These are phyloP conservation scores for Aurinia saxatilis DNA, from an alignment of 345 rosid genomes.

Conservation along the genomic window DNA sequence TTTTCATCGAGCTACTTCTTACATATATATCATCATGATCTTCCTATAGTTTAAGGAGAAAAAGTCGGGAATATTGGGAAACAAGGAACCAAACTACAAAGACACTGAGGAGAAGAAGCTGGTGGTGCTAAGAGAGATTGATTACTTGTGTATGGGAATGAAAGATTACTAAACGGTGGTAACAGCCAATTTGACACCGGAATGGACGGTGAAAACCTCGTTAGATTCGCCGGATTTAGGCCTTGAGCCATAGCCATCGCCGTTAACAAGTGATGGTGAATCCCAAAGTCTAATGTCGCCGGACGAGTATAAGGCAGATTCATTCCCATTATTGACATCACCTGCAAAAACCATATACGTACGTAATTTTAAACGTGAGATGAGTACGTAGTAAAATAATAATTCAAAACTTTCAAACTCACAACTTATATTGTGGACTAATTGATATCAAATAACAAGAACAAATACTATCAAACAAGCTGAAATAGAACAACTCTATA, in stretches of 20 bases:
- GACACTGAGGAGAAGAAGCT: constrained; percentile 13
- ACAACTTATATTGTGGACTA: too few species aligned
- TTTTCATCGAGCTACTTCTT: not conserved
- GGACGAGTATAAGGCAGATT: constrained; percentile 5
- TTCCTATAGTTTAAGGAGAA: not conserved
- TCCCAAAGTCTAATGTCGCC: not conserved
- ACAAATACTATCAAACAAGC: not conserved
- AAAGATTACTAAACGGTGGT: not conserved
- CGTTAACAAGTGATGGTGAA: constrained; percentile 6
- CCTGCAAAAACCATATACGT: constrained; percentile 9
- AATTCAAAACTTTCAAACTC: too few species aligned
- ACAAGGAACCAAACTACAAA: constrained; percentile 8
- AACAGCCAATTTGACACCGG: constrained; percentile 1
- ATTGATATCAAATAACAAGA: not conserved
- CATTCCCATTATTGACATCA: constrained; percentile 19
- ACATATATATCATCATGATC: not conserved
- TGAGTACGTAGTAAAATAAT: too few species aligned
- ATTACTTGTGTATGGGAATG: not conserved
- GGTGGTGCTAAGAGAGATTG: not conserved
- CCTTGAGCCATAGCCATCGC: constrained; percentile 11
- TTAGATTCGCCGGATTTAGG: not conserved
- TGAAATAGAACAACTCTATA: too few species aligned
- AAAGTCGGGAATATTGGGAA: not conserved
- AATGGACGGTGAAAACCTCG: not conserved
- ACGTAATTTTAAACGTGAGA: too few species aligned